These are phyloP conservation scores for Mycena leptocephala DNA, from an alignment of 768 basidiomycete species.

Conservation along the genomic window DNA sequence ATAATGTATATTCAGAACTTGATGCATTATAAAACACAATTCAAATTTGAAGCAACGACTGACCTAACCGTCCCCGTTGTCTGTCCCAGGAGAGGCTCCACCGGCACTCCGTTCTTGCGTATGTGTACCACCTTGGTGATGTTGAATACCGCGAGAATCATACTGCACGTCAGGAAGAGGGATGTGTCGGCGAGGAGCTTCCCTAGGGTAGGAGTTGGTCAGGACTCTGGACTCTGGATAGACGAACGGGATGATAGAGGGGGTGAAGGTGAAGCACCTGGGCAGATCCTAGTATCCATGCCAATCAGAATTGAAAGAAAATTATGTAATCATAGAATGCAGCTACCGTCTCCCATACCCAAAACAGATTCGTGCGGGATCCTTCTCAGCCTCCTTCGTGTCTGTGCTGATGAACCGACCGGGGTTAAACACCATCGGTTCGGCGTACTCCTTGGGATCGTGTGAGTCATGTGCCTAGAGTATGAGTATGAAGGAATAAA, in stretches of 20 bases:
- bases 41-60: too few species aligned
- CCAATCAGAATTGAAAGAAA: not conserved
- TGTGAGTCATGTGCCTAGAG: slow-evolving; percentile 44
- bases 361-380: slow-evolving; percentile 58
- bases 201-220: slow-evolving; percentile 35
- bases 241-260: too few species aligned
- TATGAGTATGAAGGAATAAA: too few species aligned
- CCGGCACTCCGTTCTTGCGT: slow-evolving; percentile 28
- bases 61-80: slow-evolving; percentile 57
- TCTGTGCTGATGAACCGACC: slow-evolving; percentile 31
- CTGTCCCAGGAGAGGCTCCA: slow-evolving; percentile 46
- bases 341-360: slow-evolving; percentile 62
- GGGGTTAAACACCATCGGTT: slow-evolving; percentile 43
- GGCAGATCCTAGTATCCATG: slow-evolving; percentile 17
- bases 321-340: not conserved
- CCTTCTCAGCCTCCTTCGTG: slow-evolving; percentile 42
- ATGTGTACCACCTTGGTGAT: slow-evolving; percentile 39
- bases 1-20: not conserved
- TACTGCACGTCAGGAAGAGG: slow-evolving; percentile 41
- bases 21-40: not conserved
- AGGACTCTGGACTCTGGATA: not conserved
- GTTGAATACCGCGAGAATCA: slow-evolving; percentile 43
- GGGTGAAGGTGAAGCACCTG: not conserved
- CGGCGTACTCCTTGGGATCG: slow-evolving; percentile 33
- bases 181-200: slow-evolving; percentile 42